Evolutionary conservation across 1,284 basidiomycete genomes (phyloP).

Genomic region (Leccinum fallax): DNA sequence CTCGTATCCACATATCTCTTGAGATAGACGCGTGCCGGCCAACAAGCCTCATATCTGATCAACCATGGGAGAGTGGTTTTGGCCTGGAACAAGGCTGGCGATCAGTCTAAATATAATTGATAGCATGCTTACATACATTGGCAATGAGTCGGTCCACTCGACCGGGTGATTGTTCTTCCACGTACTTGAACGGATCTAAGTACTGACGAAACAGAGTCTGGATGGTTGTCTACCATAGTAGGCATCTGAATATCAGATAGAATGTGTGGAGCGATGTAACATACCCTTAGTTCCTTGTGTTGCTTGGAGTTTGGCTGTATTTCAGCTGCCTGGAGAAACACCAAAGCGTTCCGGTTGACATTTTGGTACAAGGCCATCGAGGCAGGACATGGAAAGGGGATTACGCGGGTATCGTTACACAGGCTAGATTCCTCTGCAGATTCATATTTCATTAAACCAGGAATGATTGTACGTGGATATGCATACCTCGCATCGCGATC

Average conservation of each 20-base stretch:
- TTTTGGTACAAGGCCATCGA: conserved; percentile 1
- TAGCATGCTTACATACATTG: conserved; percentile 3
- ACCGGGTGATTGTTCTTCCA: conserved; percentile 19
- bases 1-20: conserved; percentile 22
- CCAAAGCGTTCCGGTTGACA: neutral
- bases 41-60: conserved; percentile 18
- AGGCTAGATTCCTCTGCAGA: conserved; percentile 5
- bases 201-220: conserved; percentile 4
- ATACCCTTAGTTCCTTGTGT: conserved; percentile 16
- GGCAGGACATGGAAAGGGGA: conserved; percentile 12
- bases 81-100: conserved; percentile 10
- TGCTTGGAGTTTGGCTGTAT: conserved; percentile 10
- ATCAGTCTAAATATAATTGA: neutral
- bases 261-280: neutral
- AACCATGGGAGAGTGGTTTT: conserved; percentile 20
- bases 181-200: conserved; percentile 15
- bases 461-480: neutral
- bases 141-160: conserved; percentile 14
- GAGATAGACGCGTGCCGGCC: conserved; percentile 26
- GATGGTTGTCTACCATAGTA: conserved; percentile 12
- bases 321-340: conserved; percentile 10
- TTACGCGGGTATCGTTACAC: neutral
- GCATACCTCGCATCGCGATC: conserved; percentile 5
- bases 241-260: neutral
- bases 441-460: neutral